These are phyloP conservation scores for Patellaria atrata DNA, from an alignment of 495 filamentous ascomycete species.

Conservation along the genomic window DNA sequence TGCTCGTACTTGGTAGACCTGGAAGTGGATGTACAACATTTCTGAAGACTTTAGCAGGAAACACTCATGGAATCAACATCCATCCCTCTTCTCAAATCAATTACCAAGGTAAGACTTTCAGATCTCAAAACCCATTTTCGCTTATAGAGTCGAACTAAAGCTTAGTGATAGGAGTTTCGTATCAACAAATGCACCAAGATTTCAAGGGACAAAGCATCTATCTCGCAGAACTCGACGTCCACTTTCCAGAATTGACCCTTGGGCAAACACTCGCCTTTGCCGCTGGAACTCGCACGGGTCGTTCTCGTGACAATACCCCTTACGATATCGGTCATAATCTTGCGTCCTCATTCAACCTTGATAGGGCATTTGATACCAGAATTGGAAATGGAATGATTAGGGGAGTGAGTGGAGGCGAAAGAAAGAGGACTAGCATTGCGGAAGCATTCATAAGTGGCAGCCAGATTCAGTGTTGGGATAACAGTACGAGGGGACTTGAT, in stretches of 20 bases:
- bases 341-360: slow-evolving; percentile 26
- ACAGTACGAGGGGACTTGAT: slow-evolving; percentile 27
- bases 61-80: slow-evolving; percentile 57
- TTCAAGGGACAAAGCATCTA: slow-evolving; percentile 26
- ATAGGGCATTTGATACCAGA: slow-evolving; percentile 24
- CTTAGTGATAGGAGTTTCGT: slow-evolving; percentile 18
- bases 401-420: slow-evolving; percentile 25
- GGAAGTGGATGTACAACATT: slow-evolving; percentile 69
- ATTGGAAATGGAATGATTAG: slow-evolving; percentile 27
- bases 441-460: slow-evolving; percentile 19
- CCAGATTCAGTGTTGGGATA: slow-evolving; percentile 28
- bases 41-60: slow-evolving; percentile 64
- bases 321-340: slow-evolving; percentile 21
- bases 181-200: slow-evolving; percentile 21
- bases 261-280: slow-evolving; percentile 26
- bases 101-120: too few relatives aligned
- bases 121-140: too few relatives aligned
- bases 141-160: too few relatives aligned
- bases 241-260: slow-evolving; percentile 24
- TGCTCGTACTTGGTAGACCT: slow-evolving; percentile 64
- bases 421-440: slow-evolving; percentile 26
- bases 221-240: slow-evolving; percentile 25
- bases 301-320: slow-evolving; percentile 12
- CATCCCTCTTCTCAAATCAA: background rate
- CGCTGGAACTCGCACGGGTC: slow-evolving; percentile 20